A percentile compares a stretch with the other conserved stretches of the same genome.
Conservation (phyloP, 1,284 basidiomycete genomes). For the Rhodotorula sp. region DNA sequence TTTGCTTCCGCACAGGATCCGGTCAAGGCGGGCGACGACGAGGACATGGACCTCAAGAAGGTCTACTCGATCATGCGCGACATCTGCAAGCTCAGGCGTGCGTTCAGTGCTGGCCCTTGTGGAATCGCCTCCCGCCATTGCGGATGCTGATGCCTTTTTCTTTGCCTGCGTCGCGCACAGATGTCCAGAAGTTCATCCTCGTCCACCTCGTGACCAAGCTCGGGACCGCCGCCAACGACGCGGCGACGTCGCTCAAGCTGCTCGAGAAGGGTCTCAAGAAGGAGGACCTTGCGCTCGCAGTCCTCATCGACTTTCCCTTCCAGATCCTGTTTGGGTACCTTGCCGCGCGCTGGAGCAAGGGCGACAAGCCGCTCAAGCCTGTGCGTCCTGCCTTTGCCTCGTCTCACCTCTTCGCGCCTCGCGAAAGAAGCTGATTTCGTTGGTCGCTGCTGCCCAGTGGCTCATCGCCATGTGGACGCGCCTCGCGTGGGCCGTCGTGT, state of each 20-base stretch:
- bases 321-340: slow-evolving; percentile 95
- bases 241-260: slow-evolving; percentile 88
- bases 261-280: slow-evolving; percentile 94
- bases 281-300: slow-evolving; percentile 92
- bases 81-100: slow-evolving; percentile 88
- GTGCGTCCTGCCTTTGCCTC: slow-evolving; percentile 25
- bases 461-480: slow-evolving; percentile 88
- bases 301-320: slow-evolving; percentile 96
- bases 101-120: slow-evolving; percentile 42
- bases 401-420: background rate
- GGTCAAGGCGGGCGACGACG: slow-evolving; percentile 63
- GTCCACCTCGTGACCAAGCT: slow-evolving; percentile 92
- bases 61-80: slow-evolving; percentile 95
- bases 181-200: slow-evolving; percentile 84
- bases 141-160: too few species aligned
- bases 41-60: slow-evolving; percentile 80
- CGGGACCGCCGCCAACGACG: slow-evolving; percentile 93
- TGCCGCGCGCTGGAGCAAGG: slow-evolving; percentile 77
- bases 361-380: slow-evolving; percentile 52
- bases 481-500: slow-evolving; percentile 65
- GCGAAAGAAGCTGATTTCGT: background rate
- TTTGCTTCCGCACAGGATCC: slow-evolving; percentile 60
- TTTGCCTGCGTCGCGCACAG: too few species aligned
- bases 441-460: slow-evolving; percentile 63
- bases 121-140: background rate